A percentile compares a stretch with the other conserved stretches of the same genome.
Evolutionary conservation across 2,329 filamentous ascomycete genomes (phyloP).

Genomic region (Nemania sp.): DNA sequence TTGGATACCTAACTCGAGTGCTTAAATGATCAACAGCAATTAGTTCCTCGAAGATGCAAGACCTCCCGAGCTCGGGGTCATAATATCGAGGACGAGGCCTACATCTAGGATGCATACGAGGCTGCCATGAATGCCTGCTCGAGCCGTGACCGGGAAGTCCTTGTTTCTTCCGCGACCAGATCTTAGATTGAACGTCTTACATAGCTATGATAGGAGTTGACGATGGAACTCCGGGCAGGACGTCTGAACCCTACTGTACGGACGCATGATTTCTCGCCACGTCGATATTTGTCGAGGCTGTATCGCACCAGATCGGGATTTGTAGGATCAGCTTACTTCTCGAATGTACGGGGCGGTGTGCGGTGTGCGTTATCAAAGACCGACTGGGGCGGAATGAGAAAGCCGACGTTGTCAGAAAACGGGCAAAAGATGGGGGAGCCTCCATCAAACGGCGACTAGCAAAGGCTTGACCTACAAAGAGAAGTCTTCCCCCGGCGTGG

Average conservation of each 20-base stretch:
- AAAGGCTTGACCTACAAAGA: neutral
- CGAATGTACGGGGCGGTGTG: too few species aligned
- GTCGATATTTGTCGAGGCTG: neutral
- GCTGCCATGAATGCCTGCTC: neutral
- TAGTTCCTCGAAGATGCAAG: neutral
- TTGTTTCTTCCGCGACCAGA: neutral
- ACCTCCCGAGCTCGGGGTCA: neutral
- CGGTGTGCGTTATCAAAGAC: too few species aligned
- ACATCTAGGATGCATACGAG: neutral
- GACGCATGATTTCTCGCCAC: neutral
- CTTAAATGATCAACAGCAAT: neutral
- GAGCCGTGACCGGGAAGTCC: neutral
- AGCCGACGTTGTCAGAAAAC: neutral
- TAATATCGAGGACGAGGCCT: neutral
- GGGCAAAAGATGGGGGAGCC: neutral
- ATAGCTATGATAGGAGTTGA: neutral
- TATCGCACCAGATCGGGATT: neutral
- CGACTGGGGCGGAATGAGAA: neutral
- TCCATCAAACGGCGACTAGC: neutral
- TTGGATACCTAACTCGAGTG: neutral
- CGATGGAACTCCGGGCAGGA: neutral
- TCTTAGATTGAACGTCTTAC: neutral
- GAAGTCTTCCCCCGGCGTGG: too few species aligned
- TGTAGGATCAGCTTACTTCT: neutral
- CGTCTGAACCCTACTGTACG: too few species aligned